These are phyloP conservation scores for Lecanicillium sp. DNA, from an alignment of 2,329 filamentous ascomycete species.

Conservation along the genomic window DNA sequence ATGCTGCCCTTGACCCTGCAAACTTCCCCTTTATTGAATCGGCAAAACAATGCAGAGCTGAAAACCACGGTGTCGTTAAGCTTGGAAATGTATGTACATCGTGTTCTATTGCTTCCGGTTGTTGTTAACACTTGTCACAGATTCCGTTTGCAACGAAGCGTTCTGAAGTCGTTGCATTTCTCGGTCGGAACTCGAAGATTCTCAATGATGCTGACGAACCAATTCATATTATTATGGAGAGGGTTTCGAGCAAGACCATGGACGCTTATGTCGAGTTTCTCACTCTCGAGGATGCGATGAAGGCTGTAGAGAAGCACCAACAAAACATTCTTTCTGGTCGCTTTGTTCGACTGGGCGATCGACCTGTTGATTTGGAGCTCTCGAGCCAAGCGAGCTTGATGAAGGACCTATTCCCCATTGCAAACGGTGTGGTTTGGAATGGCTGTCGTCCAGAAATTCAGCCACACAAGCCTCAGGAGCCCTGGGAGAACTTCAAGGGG, in stretches of 20 bases:
- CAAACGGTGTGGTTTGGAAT: constrained; percentile 48
- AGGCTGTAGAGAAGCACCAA: constrained; percentile 41
- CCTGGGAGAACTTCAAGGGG: constrained; percentile 48
- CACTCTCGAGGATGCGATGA: constrained; percentile 43
- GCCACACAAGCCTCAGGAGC: constrained; percentile 24
- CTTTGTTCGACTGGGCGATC: constrained; percentile 45
- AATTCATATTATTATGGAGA: constrained; percentile 58
- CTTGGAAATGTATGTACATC: constrained; percentile 39
- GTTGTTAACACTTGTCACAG: constrained; percentile 23
- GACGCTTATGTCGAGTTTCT: constrained; percentile 54
- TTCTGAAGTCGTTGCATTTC: constrained; percentile 48
- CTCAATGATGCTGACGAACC: constrained; percentile 47
- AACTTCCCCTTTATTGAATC: constrained; percentile 42
- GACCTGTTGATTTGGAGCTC: constrained; percentile 48
- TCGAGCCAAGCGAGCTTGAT: constrained; percentile 51
- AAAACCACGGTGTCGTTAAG: constrained; percentile 37
- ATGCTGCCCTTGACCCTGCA: constrained; percentile 25
- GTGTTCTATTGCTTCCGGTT: neutral
- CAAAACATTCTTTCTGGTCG: constrained; percentile 30
- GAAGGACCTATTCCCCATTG: constrained; percentile 53
- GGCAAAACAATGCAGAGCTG: constrained; percentile 19
- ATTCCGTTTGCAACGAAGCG: constrained; percentile 48
- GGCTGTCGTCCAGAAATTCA: constrained; percentile 34
- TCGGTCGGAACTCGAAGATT: constrained; percentile 50
- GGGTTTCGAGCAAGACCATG: constrained; percentile 54